phyloP scores from a whole-genome alignment of 2,329 filamentous ascomycete genomes.

The Neofusicoccum sp. region DNA sequence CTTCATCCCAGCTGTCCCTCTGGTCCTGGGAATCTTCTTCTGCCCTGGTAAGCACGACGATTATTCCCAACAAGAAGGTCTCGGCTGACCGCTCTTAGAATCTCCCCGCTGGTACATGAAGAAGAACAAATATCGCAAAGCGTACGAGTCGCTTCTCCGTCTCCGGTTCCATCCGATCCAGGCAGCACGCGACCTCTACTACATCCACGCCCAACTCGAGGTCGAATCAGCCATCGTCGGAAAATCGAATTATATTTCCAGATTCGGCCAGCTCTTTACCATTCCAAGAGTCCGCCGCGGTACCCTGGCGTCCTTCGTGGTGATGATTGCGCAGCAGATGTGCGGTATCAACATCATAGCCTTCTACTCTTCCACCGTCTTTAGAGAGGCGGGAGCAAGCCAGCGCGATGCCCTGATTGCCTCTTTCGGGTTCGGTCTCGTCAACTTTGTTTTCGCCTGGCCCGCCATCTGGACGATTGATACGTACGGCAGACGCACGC shows the following conservation, averaged over 20 bases:
- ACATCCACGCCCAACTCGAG: slow-evolving; percentile 39
- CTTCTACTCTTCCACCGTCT: slow-evolving; percentile 31
- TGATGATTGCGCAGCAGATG: slow-evolving; percentile 38
- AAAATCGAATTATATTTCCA: slow-evolving; percentile 16
- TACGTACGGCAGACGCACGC: slow-evolving; percentile 41
- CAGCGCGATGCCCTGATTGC: slow-evolving; percentile 34
- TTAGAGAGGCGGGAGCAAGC: slow-evolving; percentile 26
- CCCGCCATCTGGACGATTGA: slow-evolving; percentile 51
- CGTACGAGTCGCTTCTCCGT: slow-evolving; percentile 42
- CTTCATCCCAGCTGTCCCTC: slow-evolving; percentile 43
- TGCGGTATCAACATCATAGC: slow-evolving; percentile 30
- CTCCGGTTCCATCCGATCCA: slow-evolving; percentile 44
- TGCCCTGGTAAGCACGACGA: slow-evolving; percentile 26
- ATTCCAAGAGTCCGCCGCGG: slow-evolving; percentile 33
- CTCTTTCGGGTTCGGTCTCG: slow-evolving; percentile 49
- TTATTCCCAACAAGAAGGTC: too few relatives aligned
- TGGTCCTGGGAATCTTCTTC: slow-evolving; percentile 42
- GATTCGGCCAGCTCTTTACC: slow-evolving; percentile 25
- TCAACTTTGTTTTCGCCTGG: slow-evolving; percentile 50
- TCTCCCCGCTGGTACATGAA: slow-evolving; percentile 44
- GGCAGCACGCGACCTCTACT: slow-evolving; percentile 53
- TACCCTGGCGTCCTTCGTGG: slow-evolving; percentile 29
- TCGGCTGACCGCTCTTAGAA: slow-evolving; percentile 27
- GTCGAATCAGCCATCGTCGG: slow-evolving; percentile 38
- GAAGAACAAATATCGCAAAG: slow-evolving; percentile 41